Evolutionary conservation across 768 basidiomycete species (phyloP).

Genomic region (Trametes cingulata): DNA sequence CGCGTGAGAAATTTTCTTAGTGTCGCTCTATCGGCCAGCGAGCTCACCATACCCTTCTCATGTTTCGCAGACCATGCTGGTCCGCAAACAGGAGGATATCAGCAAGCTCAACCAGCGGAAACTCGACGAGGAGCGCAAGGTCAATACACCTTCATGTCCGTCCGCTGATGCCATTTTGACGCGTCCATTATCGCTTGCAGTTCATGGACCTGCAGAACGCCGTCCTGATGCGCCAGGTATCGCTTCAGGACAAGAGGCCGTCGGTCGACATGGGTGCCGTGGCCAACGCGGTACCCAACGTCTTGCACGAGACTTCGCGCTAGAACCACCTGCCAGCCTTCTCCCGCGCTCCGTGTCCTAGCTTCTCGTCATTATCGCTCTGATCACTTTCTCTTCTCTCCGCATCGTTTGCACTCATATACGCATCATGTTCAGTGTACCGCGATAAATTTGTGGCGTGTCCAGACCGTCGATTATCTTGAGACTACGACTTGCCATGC

Average conservation of each 20-base stretch:
- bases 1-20: slow-evolving; percentile 41
- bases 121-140: slow-evolving; percentile 56
- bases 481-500: too few species aligned
- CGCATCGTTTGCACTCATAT: too few species aligned
- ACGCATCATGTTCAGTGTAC: too few species aligned
- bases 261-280: slow-evolving; percentile 5
- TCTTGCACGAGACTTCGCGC: not conserved
- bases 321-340: too few species aligned
- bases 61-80: slow-evolving; percentile 57
- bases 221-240: slow-evolving; percentile 9
- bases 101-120: slow-evolving; percentile 52
- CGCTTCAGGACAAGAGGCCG: slow-evolving; percentile 8
- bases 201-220: slow-evolving; percentile 22
- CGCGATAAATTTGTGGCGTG: too few species aligned
- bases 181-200: not conserved
- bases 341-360: too few species aligned
- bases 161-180: not conserved
- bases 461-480: too few species aligned
- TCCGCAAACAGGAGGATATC: slow-evolving; percentile 65
- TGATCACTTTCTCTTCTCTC: too few species aligned
- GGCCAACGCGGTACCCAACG: not conserved
- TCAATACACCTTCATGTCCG: slow-evolving; percentile 28
- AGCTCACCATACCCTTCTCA: not conserved
- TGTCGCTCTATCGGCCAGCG: not conserved
- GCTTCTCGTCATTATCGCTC: too few species aligned